Percentiles rank a stretch among this genome's conserved stretches.
phyloP scores from a whole-genome alignment of 495 filamentous ascomycete species.

The Hyphodiscus hymeniophilus region DNA sequence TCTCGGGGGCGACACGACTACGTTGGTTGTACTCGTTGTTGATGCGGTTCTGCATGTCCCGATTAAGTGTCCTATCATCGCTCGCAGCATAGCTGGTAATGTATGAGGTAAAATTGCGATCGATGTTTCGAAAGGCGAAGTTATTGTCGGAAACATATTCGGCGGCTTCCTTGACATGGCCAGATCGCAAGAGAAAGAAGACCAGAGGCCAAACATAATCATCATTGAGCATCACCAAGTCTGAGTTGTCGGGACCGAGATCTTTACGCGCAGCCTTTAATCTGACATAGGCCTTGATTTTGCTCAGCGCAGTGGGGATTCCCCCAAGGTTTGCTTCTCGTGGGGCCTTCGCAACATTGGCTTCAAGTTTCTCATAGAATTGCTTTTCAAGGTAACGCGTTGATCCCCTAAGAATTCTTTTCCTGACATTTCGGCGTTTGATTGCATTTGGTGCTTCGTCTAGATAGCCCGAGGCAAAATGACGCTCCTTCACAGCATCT shows the following conservation, averaged over 20 bases:
- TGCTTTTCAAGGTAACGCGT: slow-evolving; percentile 65
- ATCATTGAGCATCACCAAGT: slow-evolving; percentile 62
- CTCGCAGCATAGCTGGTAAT: slow-evolving; percentile 70
- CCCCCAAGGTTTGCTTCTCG: slow-evolving; percentile 86
- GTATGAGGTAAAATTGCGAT: slow-evolving; percentile 84
- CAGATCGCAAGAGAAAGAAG: slow-evolving; percentile 84
- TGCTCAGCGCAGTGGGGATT: slow-evolving; percentile 76
- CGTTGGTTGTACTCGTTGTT: slow-evolving; percentile 83
- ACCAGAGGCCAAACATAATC: slow-evolving; percentile 91
- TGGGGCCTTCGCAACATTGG: slow-evolving; percentile 70
- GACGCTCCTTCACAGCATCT: slow-evolving; percentile 58
- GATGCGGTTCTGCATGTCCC: slow-evolving; percentile 75
- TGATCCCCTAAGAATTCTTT: slow-evolving; percentile 69
- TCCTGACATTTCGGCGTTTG: slow-evolving; percentile 53
- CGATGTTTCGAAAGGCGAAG: slow-evolving; percentile 73
- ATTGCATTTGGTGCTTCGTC: slow-evolving; percentile 58
- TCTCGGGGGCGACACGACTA: slow-evolving; percentile 71
- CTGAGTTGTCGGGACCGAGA: slow-evolving; percentile 63
- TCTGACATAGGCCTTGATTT: slow-evolving; percentile 84
- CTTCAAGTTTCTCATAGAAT: slow-evolving; percentile 65
- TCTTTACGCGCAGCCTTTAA: slow-evolving; percentile 68
- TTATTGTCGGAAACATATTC: slow-evolving; percentile 74
- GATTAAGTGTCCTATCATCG: slow-evolving; percentile 61
- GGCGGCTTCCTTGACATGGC: slow-evolving; percentile 74
- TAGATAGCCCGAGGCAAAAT: slow-evolving; percentile 64